phyloP scores from a whole-genome alignment of 2,329 filamentous ascomycete genomes.

The Botrytis porri region DNA sequence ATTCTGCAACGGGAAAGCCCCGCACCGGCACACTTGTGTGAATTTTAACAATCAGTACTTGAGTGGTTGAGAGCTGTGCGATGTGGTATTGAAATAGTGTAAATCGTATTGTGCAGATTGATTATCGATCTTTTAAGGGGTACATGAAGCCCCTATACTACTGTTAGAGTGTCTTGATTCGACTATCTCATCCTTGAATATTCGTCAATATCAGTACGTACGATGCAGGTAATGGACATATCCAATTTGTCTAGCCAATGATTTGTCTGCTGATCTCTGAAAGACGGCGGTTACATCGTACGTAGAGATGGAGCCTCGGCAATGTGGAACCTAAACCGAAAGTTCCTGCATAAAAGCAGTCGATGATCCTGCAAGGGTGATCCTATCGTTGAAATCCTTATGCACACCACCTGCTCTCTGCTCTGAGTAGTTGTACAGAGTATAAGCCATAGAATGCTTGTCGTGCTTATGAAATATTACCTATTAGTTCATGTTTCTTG shows the following conservation, averaged over 20 bases:
- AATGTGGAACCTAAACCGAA: conserved; percentile 8
- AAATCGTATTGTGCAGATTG: not conserved
- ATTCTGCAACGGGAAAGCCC: not conserved
- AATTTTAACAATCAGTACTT: not conserved
- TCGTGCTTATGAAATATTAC: not conserved
- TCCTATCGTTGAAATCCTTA: not conserved
- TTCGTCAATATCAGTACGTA: not conserved
- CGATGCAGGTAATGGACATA: not conserved
- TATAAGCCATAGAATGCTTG: not conserved
- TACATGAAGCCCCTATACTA: not conserved
- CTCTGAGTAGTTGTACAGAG: not conserved
- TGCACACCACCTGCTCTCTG: conserved; percentile 8
- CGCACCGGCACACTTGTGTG: not conserved
- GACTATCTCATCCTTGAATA: not conserved
- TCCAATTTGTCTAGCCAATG: conserved; percentile 2
- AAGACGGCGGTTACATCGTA: conserved; percentile 1
- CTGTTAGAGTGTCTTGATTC: not conserved
- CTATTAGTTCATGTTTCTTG: not conserved
- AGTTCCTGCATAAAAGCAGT: conserved; percentile 16
- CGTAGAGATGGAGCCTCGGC: not conserved
- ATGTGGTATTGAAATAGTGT: not conserved
- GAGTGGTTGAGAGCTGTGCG: not conserved
- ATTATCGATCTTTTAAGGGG: not conserved
- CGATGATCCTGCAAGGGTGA: conserved; percentile 11
- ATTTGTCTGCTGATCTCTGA: conserved; percentile 1